These are phyloP conservation scores for Styphnolobium japonicum DNA, from an alignment of 306 rosid genomes.

Conservation along the genomic window DNA sequence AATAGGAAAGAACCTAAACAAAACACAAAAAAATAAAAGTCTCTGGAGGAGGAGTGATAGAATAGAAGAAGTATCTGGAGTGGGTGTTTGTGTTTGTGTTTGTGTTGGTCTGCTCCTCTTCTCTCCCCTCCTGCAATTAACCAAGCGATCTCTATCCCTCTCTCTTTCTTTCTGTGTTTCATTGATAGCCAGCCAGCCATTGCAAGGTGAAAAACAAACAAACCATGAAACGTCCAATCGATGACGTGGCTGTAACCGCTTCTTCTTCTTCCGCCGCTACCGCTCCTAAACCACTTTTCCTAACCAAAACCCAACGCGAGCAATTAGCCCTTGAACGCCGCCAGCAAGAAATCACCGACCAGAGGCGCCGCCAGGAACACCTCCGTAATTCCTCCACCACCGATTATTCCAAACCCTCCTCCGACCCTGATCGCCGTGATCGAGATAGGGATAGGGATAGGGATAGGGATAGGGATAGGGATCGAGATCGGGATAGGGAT, in stretches of 20 bases:
- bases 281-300: conserved; percentile 55
- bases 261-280: neutral
- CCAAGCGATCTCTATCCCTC: conserved; percentile 41
- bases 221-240: conserved; percentile 31
- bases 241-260: neutral
- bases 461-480: neutral
- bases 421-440: conserved; percentile 56
- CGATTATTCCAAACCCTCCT: conserved; percentile 43
- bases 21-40: too few relatives aligned
- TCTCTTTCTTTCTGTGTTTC: neutral
- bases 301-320: conserved; percentile 79
- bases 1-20: too few relatives aligned
- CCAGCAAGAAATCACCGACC: conserved; percentile 54
- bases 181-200: too few relatives aligned
- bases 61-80: conserved; percentile 9
- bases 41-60: neutral
- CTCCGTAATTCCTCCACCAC: conserved; percentile 27
- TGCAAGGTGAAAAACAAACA: too few relatives aligned
- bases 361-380: conserved; percentile 52
- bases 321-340: conserved; percentile 77
- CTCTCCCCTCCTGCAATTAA: conserved; percentile 47
- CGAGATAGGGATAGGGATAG: conserved; percentile 38
- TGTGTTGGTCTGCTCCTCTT: neutral
- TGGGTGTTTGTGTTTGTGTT: neutral
- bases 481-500: conserved; percentile 33